phyloP scores from a whole-genome alignment of 768 basidiomycete genomes.

The Lactarius sanguifluus region DNA sequence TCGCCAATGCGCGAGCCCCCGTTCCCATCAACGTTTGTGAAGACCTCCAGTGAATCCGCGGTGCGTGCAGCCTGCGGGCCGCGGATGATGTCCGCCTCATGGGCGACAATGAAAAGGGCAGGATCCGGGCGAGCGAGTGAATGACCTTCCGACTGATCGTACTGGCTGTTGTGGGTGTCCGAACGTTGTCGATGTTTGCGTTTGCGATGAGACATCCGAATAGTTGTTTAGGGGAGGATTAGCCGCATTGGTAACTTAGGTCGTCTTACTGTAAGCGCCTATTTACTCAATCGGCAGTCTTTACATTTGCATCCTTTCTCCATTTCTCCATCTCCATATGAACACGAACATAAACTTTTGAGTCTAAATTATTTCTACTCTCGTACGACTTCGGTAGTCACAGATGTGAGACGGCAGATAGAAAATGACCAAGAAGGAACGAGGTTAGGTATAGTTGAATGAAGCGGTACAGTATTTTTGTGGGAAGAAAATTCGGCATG shows the following conservation, averaged over 20 bases:
- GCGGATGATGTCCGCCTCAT: slow-evolving; percentile 72
- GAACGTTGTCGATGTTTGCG: slow-evolving; percentile 28
- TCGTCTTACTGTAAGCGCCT: not conserved
- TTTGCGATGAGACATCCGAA: slow-evolving; percentile 27
- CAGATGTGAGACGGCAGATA: not conserved
- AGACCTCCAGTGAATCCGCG: slow-evolving; percentile 39
- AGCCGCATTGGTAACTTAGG: not conserved
- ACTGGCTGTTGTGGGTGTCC: slow-evolving; percentile 4
- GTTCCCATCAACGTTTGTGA: slow-evolving; percentile 22
- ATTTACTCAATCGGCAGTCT: not conserved
- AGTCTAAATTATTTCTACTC: not conserved
- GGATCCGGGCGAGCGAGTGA: slow-evolving; percentile 24
- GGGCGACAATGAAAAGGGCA: slow-evolving; percentile 53
- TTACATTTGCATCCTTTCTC: too few species aligned
- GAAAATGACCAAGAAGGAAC: not conserved
- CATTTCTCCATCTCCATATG: too few species aligned
- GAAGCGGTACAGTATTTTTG: not conserved
- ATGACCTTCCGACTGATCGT: not conserved
- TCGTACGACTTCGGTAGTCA: not conserved
- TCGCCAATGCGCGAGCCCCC: slow-evolving; percentile 32
- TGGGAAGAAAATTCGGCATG: too few species aligned
- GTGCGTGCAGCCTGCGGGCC: slow-evolving; percentile 47
- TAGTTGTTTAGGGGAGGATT: slow-evolving; percentile 6
- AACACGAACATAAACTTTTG: too few species aligned
- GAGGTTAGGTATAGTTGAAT: not conserved